Base-by-base conservation (phyloP, 768 basidiomycete genomes). In the Termitomyces sp. region DNA sequence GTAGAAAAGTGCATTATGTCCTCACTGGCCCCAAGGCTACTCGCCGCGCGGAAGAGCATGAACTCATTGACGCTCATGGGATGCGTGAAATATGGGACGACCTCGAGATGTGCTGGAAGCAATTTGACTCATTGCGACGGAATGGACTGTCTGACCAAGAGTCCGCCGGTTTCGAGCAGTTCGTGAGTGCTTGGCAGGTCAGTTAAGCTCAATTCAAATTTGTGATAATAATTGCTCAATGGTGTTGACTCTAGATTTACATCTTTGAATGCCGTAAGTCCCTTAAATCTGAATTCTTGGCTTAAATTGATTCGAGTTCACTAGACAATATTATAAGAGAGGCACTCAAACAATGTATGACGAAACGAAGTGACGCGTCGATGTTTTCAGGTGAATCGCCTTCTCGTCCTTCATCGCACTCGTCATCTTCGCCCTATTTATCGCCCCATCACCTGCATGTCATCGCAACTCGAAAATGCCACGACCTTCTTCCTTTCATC, bases 181-280 rank as follows among this genome's bases (percentile, higher is more conserved):
- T 90, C 67, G 85, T 87, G 46, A 86, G 89, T 65, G 86, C 87
- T 35, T 96, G 94, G 93, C 88, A 91, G 81, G 87, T 93, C 66
- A 63, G 82, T 42, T 72, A 36, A 13, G 53, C 35, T 59, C 22
- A 54, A 22, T 56, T 57, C 49, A 53, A 52, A n/a, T 38, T n/a
- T n/a, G 53, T 36, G 32, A 53, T 40, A 52, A 45, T 53, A 50
- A 45, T 54, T 48, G 63, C 59, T 62, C 32, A 62, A 50, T 58
- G 60, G 44, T 59, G 63, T 63, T 64, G 53, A 66, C 24, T 13
- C 10, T 24, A 90, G 85, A 89, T 93, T 55, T 94, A 91, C 72
- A 86, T 95, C 61, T 96, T 96, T 63, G 92, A 95, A 71, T 92
- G 90, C 69, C 81, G 87, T 88, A 69, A 77, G 87, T 82, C 26